These are phyloP conservation scores for Penicillium sp. DNA, from an alignment of 2,329 filamentous ascomycete species.

Conservation along the genomic window DNA sequence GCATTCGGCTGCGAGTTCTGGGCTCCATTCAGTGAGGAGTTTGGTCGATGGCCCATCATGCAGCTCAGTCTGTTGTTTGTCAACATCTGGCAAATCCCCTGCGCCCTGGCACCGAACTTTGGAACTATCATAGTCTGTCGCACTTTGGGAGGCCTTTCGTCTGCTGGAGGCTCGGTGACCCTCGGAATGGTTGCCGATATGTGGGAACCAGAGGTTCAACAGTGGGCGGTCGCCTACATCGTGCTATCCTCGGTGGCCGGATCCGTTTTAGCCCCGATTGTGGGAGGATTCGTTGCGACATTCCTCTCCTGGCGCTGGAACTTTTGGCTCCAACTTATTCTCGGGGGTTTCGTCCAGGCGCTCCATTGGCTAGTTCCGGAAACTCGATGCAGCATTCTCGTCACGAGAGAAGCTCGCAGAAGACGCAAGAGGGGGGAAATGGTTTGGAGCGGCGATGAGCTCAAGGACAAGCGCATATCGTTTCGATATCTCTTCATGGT, in stretches of 20 bases:
- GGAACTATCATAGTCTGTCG: constrained; percentile 64
- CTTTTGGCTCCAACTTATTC: constrained; percentile 60
- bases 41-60: constrained; percentile 70
- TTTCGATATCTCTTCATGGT: constrained; percentile 53
- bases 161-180: constrained; percentile 61
- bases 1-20: constrained; percentile 82
- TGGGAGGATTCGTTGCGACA: constrained; percentile 51
- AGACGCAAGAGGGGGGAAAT: constrained; percentile 55
- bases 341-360: constrained; percentile 52
- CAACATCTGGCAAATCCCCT: constrained; percentile 70
- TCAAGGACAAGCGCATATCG: constrained; percentile 55
- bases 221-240: constrained; percentile 58
- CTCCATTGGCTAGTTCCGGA: constrained; percentile 53
- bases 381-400: constrained; percentile 54
- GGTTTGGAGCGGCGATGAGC: constrained; percentile 68
- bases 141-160: constrained; percentile 58
- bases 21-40: constrained; percentile 81
- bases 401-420: constrained; percentile 56
- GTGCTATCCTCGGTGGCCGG: constrained; percentile 55
- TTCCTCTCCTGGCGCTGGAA: constrained; percentile 55
- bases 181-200: constrained; percentile 62
- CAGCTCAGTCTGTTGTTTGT: constrained; percentile 69
- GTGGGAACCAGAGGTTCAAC: constrained; percentile 55
- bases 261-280: constrained; percentile 46
- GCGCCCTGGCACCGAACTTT: constrained; percentile 68